Base-by-base conservation (phyloP, 108 stramenopile genomes). In the Pseudonitzschia multiseries region DNA sequence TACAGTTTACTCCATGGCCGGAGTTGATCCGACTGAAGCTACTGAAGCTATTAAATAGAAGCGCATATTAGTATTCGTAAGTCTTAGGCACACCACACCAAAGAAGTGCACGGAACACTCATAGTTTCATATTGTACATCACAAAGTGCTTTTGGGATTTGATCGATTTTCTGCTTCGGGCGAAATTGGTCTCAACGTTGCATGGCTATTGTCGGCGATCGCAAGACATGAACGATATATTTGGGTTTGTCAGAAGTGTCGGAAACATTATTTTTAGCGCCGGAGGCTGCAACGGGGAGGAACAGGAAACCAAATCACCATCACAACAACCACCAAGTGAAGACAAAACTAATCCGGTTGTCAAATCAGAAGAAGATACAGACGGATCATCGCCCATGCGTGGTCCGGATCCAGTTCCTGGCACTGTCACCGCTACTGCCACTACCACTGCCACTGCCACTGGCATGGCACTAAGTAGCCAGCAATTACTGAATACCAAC, bases 361-460 rank as follows among this genome's bases (percentile, higher is more conserved):
- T 24, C 54, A 2, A 24, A 21, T 56, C 24, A 4, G 22, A 56
- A 56, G 54, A 13, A 21, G 54, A 3, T 18, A 10, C 46, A n/a
- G n/a, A n/a, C n/a, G n/a, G n/a, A 56, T 24, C 54, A 24, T 24
- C 54, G 54, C 26, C 13, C 54, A 56, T 56, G 54, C 54, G 54
- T 56, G 54, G 26, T 20, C 54, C 54, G 24, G 54, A 13, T 26
- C 26, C n/a, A 24, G 10, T 22, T 26, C 6, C 26, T 24, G 54
- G 54, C 26, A 56, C n/a, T n/a, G n/a, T n/a, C n/a, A n/a, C n/a
- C n/a, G n/a, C n/a, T n/a, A n/a, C n/a, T n/a, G n/a, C n/a, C n/a
- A n/a, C n/a, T n/a, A n/a, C n/a, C n/a, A n/a, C n/a, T n/a, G n/a
- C n/a, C n/a, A n/a, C n/a, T n/a, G n/a, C n/a, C n/a, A n/a, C 24